Evolutionary conservation across 768 basidiomycete species (phyloP).

Genomic region (Tephrocybe sp.): DNA sequence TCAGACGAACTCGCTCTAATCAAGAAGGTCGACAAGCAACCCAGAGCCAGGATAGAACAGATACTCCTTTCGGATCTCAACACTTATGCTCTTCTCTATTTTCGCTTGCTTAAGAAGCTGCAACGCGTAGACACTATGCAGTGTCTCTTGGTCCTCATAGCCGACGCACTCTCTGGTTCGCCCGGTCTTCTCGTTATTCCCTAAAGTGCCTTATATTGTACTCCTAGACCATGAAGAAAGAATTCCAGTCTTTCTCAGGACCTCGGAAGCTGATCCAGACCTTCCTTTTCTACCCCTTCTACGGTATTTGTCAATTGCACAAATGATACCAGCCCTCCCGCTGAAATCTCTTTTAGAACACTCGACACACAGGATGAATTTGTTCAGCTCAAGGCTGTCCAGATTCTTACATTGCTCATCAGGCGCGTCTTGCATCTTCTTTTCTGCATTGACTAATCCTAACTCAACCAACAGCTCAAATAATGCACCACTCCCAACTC

Average conservation of each 20-base stretch:
- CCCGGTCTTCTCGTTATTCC: conserved; percentile 5
- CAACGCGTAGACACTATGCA: conserved; percentile 87
- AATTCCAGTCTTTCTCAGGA: conserved; percentile 69
- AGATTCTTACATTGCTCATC: conserved; percentile 85
- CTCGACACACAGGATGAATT: conserved; percentile 91
- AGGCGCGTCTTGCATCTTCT: conserved; percentile 44
- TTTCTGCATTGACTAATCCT: neutral
- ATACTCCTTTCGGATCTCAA: conserved; percentile 80
- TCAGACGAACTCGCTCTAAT: conserved; percentile 84
- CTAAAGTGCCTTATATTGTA: neutral
- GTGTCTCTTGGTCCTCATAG: conserved; percentile 81
- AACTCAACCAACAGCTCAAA: conserved; percentile 41
- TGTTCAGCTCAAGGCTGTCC: conserved; percentile 86
- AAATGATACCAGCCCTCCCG: neutral
- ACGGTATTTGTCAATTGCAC: conserved; percentile 43
- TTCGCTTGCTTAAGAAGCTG: conserved; percentile 82
- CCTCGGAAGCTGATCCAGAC: conserved; percentile 68
- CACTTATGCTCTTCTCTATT: conserved; percentile 85
- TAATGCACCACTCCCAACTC: conserved; percentile 43
- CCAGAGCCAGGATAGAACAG: conserved; percentile 71
- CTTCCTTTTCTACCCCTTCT: conserved; percentile 81
- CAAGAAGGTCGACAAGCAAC: conserved; percentile 87
- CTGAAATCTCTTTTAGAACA: conserved; percentile 46
- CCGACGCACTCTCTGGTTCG: conserved; percentile 82
- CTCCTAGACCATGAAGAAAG: conserved; percentile 82